Base-by-base conservation (phyloP, 2,329 filamentous ascomycete genomes). In the Monilinia laxa region DNA sequence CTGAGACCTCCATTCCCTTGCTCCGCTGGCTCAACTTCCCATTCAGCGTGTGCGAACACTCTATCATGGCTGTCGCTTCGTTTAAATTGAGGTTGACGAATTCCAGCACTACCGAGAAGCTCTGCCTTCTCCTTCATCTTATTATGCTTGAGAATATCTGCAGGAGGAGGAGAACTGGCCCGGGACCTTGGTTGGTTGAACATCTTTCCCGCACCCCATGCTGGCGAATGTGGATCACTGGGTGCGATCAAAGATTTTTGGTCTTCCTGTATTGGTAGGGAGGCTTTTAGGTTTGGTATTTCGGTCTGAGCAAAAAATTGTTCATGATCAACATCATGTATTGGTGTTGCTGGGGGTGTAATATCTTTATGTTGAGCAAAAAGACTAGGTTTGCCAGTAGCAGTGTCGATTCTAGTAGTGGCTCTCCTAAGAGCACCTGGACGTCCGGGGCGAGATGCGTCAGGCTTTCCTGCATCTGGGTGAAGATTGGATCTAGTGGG, bases 1-100 rank as follows among this genome's bases (percentile, higher is more conserved):
- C 91, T 88, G 59, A 98, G 84, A 25, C 94, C 95, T 28, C 93
- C 93, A 75, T 98, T 98, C 67, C 94, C 94, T 79, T 96, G 92
- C 66, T 96, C 90, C 0, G 93, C 91, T 66, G 89, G 88, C 68
- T 93, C 90, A 47, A 98, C 87, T 45, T 84, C 89, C 91, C 93
- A 98, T 62, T 89, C 84, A 12, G 90, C 90, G n/a, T 87, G 84
- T 58, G 91, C 89, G 73, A 93, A 93, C 58, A 90, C 84, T 42
- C 84, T 81, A 73, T 90, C 88, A 72, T 88, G 87, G 75, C 84
- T 90, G 64, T 87, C 84, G 74, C 86, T 88, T 56, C 86, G 80
- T 42, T 81, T 75, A 7, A 80, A 75, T 49, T 81, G 80, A 38
- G 86, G 85, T 75, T 88, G 86, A 35, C 80, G 79, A 64, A 87